Percentiles rank a stretch among this genome's conserved stretches.
Conservation (phyloP, 1,284 basidiomycete species). For the Exobasidium cylindrosporum region DNA sequence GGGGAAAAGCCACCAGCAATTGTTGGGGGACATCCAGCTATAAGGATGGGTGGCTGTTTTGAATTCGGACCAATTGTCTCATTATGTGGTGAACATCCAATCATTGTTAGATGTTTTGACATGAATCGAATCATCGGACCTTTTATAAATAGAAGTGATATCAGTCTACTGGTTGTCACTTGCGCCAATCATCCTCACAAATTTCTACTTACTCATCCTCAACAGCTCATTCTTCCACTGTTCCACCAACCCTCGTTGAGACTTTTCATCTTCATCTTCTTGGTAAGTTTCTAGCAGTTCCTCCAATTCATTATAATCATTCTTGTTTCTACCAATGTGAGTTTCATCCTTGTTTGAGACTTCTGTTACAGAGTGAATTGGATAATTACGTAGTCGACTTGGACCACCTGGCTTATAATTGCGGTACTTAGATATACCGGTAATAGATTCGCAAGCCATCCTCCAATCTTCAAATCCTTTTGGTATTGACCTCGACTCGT, state of each 20-base stretch:
- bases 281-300: conserved; percentile 12
- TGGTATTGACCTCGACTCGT: not conserved
- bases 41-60: conserved; percentile 22
- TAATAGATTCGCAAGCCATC: not conserved
- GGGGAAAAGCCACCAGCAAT: conserved; percentile 50
- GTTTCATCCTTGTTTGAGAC: not conserved
- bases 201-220: conserved; percentile 27
- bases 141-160: not conserved
- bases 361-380: not conserved
- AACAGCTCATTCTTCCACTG: conserved; percentile 49
- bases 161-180: no score
- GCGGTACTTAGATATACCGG: not conserved
- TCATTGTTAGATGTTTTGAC: conserved; percentile 45
- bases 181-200: no score
- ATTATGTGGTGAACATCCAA: conserved; percentile 41
- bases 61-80: not conserved
- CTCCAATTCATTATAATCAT: not conserved
- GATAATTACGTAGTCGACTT: not conserved
- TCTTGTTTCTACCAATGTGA: not conserved
- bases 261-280: conserved; percentile 28
- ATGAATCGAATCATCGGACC: conserved; percentile 54
- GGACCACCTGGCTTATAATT: not conserved
- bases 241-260: conserved; percentile 34
- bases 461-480: not conserved
- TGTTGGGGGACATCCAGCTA: conserved; percentile 37